These are phyloP conservation scores for Oryza meridionalis DNA, from an alignment of 176 grass and related monocot species.

Conservation along the genomic window DNA sequence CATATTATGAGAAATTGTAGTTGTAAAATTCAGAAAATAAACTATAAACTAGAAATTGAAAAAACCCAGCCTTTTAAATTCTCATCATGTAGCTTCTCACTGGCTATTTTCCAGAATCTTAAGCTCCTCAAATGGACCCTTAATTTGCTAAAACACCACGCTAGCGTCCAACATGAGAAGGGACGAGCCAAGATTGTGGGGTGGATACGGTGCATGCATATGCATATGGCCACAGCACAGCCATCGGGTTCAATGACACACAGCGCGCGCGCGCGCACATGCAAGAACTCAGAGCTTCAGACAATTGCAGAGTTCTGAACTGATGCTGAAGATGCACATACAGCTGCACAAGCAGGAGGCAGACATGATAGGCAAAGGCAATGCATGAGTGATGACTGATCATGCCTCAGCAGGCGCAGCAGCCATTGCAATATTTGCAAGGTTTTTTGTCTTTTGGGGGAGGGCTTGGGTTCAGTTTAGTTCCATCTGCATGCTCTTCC, in stretches of 20 bases:
- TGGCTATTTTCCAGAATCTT: no score
- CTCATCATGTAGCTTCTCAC: no score
- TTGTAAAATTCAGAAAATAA: no score
- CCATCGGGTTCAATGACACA: background rate
- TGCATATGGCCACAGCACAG: background rate
- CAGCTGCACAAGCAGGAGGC: background rate
- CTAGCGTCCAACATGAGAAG: slow-evolving; percentile 33
- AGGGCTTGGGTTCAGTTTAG: background rate
- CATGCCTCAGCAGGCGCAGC: background rate
- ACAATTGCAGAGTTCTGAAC: background rate
- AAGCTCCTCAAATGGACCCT: no score
- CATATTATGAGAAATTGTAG: no score
- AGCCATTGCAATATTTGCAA: background rate
- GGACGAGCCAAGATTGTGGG: slow-evolving; percentile 37
- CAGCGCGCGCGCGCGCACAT: background rate
- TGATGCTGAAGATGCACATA: background rate
- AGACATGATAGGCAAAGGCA: background rate
- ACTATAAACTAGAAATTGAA: no score
- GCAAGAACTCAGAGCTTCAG: background rate
- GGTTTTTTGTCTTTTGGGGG: background rate
- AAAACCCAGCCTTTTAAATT: no score
- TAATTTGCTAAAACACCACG: background rate
- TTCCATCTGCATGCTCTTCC: slow-evolving; percentile 28
- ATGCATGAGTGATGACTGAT: background rate
- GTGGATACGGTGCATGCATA: slow-evolving; percentile 50